phyloP scores from a whole-genome alignment of 495 filamentous ascomycete species.

The Schizothecium vesticola region DNA sequence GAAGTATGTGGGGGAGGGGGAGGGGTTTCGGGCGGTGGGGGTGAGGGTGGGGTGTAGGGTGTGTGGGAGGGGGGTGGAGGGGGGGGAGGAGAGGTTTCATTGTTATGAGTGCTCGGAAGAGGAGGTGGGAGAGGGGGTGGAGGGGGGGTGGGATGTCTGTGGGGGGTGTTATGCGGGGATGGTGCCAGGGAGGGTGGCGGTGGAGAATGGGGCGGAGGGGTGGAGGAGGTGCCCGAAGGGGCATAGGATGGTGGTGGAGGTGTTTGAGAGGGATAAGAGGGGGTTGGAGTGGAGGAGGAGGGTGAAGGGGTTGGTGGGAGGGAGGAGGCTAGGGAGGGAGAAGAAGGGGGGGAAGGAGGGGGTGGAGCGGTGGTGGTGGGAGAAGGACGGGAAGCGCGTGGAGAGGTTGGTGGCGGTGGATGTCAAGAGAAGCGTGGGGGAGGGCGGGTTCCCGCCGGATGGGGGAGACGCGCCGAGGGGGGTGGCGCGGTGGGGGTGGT shows the following conservation, averaged over 20 bases:
- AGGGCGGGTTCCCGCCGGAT: slow-evolving; percentile 57
- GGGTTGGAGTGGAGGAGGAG: slow-evolving; percentile 46
- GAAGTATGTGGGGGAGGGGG: slow-evolving; percentile 27
- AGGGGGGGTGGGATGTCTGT: slow-evolving; percentile 77
- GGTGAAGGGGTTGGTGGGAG: slow-evolving; percentile 67
- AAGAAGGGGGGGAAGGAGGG: slow-evolving; percentile 26
- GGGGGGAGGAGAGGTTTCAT: slow-evolving; percentile 64
- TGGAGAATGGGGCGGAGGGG: slow-evolving; percentile 68
- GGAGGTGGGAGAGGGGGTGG: neutral
- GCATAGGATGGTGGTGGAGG: slow-evolving; percentile 81
- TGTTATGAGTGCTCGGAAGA: neutral
- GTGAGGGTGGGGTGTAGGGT: slow-evolving; percentile 61
- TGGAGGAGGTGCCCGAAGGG: slow-evolving; percentile 71
- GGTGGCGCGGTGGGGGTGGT: slow-evolving; percentile 67
- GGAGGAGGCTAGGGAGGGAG: slow-evolving; percentile 47
- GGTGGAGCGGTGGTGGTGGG: slow-evolving; percentile 29
- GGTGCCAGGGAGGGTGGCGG: slow-evolving; percentile 52
- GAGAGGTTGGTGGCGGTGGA: slow-evolving; percentile 30
- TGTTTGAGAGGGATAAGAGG: slow-evolving; percentile 56
- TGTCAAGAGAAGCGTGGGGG: slow-evolving; percentile 27
- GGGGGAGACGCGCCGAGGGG: slow-evolving; percentile 60
- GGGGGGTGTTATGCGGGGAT: slow-evolving; percentile 64
- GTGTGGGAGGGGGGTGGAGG: slow-evolving; percentile 64
- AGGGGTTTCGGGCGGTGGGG: slow-evolving; percentile 8
- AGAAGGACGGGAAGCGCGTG: slow-evolving; percentile 14